Evolutionary conservation across 371 early-diverging fungal species (phyloP).

Genomic region (Mortierella sp.): DNA sequence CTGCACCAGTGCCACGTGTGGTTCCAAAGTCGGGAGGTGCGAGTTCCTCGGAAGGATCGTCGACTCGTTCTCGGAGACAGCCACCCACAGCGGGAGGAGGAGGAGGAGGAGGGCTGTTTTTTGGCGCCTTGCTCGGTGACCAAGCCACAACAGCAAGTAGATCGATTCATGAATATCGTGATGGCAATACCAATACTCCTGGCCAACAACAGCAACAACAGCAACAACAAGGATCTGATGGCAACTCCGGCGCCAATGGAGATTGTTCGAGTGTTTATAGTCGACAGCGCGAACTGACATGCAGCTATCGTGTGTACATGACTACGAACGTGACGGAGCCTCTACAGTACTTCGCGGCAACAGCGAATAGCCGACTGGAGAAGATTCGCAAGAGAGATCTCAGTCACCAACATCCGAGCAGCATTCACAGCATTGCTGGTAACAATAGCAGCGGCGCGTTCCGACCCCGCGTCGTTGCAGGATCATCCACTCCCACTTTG

Average conservation of each 20-base stretch:
- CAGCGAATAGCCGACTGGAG: slow-evolving; percentile 26
- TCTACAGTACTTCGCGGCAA: slow-evolving; percentile 29
- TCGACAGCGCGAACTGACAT: slow-evolving; percentile 37
- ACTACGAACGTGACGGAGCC: slow-evolving; percentile 47
- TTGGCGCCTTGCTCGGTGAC: slow-evolving; percentile 18
- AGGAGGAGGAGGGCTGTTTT: slow-evolving; percentile 15
- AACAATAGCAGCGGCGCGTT: slow-evolving; percentile 8
- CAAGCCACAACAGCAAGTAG: slow-evolving; percentile 4
- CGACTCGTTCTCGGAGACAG: slow-evolving; percentile 1
- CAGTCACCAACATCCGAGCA: slow-evolving; percentile 7
- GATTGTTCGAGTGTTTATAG: slow-evolving; percentile 43
- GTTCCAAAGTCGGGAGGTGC: slow-evolving; percentile 16
- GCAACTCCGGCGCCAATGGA: not conserved
- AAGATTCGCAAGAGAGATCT: slow-evolving; percentile 31
- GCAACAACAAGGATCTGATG: not conserved
- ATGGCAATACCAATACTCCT: not conserved
- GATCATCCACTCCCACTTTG: not conserved
- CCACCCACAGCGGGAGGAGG: too few relatives aligned
- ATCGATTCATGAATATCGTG: not conserved
- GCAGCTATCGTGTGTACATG: slow-evolving; percentile 49
- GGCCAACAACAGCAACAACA: slow-evolving; percentile 1
- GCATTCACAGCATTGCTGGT: not conserved
- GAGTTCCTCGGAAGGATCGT: not conserved
- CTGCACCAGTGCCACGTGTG: slow-evolving; percentile 30
- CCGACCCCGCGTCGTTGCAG: slow-evolving; percentile 15